Conservation (phyloP, 306 rosid species). For the Cucurbita ficifolia region DNA sequence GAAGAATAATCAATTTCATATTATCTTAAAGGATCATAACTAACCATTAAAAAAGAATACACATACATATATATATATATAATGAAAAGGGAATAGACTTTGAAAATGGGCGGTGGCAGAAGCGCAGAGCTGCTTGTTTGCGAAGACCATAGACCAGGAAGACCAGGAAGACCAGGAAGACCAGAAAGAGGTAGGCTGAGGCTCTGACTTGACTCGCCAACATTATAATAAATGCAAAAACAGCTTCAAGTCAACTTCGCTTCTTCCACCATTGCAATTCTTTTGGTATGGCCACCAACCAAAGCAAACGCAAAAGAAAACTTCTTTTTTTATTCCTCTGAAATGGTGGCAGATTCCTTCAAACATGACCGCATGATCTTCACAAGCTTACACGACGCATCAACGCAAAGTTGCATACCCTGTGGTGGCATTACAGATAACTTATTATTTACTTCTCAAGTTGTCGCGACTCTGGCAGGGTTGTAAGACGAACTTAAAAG, state of each 20-base stretch:
- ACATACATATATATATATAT: not conserved
- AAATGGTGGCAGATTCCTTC: conserved; percentile 44
- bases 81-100: not conserved
- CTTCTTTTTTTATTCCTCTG: conserved; percentile 26
- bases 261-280: not conserved
- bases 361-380: conserved; percentile 67
- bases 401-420: conserved; percentile 88
- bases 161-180: not conserved
- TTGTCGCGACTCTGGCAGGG: not conserved
- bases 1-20: not conserved
- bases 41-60: not conserved
- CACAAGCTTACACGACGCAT: conserved; percentile 78
- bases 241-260: not conserved
- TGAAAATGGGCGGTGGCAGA: not conserved
- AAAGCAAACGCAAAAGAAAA: not conserved
- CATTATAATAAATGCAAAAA: not conserved
- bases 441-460: not conserved
- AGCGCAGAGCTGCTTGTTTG: not conserved
- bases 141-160: not conserved
- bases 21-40: not conserved
- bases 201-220: not conserved
- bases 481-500: not conserved
- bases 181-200: not conserved
- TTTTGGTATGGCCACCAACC: not conserved
- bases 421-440: conserved; percentile 10